phyloP scores from a whole-genome alignment of 805 yeast species.

The Starmera amethionina region DNA sequence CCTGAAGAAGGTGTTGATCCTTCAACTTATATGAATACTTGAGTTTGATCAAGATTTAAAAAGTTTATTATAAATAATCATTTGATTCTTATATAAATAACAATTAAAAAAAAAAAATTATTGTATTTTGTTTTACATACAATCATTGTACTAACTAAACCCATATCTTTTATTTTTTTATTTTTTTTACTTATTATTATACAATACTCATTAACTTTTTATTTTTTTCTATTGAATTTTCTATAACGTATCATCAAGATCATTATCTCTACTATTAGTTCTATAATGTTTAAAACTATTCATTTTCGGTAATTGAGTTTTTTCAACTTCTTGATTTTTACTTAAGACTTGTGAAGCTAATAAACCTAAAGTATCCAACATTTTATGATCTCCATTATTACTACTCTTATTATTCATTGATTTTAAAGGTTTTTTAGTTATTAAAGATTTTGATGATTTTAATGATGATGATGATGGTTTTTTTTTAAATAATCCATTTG shows the following conservation, averaged over 20 bases:
- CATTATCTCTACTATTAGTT: neutral
- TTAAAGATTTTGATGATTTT: conserved; percentile 1
- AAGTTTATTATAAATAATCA: neutral
- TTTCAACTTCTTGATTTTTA: conserved; percentile 13
- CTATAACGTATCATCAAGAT: too few species aligned
- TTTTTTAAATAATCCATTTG: conserved; percentile 5
- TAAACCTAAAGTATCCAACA: conserved; percentile 41
- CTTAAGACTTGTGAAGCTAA: conserved; percentile 44
- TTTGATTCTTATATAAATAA: neutral
- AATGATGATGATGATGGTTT: conserved; percentile 6
- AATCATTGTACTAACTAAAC: too few species aligned
- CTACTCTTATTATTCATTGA: neutral
- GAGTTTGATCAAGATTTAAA: conserved; percentile 9
- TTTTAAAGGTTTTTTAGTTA: too few species aligned
- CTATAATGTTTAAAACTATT: conserved; percentile 1
- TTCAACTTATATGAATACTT: conserved; percentile 95
- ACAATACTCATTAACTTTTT: neutral
- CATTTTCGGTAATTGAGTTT: conserved; percentile 3
- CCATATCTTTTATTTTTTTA: neutral
- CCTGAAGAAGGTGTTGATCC: conserved; percentile 98
- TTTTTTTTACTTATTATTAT: neutral
- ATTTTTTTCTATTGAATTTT: too few species aligned
- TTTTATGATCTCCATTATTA: conserved; percentile 10
- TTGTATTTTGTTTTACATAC: too few species aligned
- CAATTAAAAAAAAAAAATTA: too few species aligned